phyloP scores from a whole-genome alignment of 1,284 basidiomycete genomes.

The Microbotryum violaceum region DNA sequence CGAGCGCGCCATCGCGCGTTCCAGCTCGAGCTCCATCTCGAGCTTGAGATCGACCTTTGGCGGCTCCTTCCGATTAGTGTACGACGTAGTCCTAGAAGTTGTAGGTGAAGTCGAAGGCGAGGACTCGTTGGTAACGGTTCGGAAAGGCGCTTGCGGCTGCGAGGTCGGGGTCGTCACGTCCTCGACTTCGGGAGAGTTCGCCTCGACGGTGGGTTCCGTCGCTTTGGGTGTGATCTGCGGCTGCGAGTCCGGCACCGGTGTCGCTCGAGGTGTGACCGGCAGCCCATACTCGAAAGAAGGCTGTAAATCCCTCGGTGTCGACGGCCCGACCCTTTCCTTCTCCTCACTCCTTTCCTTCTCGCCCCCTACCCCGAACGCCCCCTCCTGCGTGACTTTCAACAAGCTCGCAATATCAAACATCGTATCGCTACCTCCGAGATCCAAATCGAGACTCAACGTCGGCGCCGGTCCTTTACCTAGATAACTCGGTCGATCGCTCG shows the following conservation, averaged over 20 bases:
- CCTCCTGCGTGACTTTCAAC: conserved; percentile 2
- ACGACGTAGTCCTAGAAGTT: too few relatives aligned
- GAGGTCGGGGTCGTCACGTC: too few relatives aligned
- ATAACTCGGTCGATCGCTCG: too few relatives aligned
- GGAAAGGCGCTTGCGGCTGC: too few relatives aligned
- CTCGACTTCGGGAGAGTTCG: too few relatives aligned
- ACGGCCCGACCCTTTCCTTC: neutral
- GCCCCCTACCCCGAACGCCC: neutral
- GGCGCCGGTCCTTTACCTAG: neutral
- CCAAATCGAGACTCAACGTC: conserved; percentile 22
- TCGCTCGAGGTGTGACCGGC: neutral
- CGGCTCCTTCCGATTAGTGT: conserved; percentile 12
- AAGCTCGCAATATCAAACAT: conserved; percentile 25
- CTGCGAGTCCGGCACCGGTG: neutral
- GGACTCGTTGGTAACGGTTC: too few relatives aligned
- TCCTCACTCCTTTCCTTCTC: neutral
- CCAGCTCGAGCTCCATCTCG: conserved; percentile 17
- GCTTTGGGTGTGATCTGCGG: neutral
- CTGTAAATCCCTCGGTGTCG: neutral
- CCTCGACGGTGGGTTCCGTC: neutral
- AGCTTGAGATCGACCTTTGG: conserved; percentile 19
- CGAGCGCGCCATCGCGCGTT: conserved; percentile 7
- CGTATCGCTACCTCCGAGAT: conserved; percentile 16
- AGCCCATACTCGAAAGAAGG: neutral
- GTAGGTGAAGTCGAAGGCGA: too few relatives aligned